phyloP scores from a whole-genome alignment of 2,329 filamentous ascomycete genomes.

The Apiospora hydei region DNA sequence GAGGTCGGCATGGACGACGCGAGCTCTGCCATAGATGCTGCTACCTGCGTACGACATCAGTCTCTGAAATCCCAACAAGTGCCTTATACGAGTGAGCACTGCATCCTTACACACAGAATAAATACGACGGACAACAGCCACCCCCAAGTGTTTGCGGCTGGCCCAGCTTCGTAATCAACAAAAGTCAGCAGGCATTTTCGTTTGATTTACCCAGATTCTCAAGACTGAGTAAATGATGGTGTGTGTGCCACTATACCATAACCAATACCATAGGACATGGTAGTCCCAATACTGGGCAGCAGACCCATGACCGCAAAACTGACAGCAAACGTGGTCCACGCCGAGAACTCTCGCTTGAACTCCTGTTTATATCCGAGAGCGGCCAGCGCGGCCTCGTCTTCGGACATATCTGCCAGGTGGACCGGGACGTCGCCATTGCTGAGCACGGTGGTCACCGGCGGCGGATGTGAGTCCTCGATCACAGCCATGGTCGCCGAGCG shows the following conservation, averaged over 20 bases:
- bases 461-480: conserved; percentile 22
- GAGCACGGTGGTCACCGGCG: conserved; percentile 40
- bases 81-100: background rate
- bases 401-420: conserved; percentile 40
- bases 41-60: conserved; percentile 42
- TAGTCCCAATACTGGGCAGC: conserved; percentile 75
- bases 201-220: background rate
- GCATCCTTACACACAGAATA: conserved; percentile 65
- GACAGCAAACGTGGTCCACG: conserved; percentile 79
- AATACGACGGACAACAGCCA: conserved; percentile 78
- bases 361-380: conserved; percentile 58
- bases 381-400: conserved; percentile 67
- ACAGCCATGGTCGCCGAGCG: conserved; percentile 18
- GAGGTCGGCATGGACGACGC: conserved; percentile 77
- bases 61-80: too few relatives aligned
- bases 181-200: background rate
- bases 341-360: conserved; percentile 70
- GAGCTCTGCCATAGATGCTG: conserved; percentile 73
- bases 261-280: conserved; percentile 73
- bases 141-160: conserved; percentile 74
- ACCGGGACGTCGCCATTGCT: conserved; percentile 38
- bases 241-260: conserved; percentile 37
- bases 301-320: conserved; percentile 76
- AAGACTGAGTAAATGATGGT: background rate
- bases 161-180: conserved; percentile 36